Evolutionary conservation across 768 basidiomycete species (phyloP).

Genomic region (Tylopilus vinaceipallidus): DNA sequence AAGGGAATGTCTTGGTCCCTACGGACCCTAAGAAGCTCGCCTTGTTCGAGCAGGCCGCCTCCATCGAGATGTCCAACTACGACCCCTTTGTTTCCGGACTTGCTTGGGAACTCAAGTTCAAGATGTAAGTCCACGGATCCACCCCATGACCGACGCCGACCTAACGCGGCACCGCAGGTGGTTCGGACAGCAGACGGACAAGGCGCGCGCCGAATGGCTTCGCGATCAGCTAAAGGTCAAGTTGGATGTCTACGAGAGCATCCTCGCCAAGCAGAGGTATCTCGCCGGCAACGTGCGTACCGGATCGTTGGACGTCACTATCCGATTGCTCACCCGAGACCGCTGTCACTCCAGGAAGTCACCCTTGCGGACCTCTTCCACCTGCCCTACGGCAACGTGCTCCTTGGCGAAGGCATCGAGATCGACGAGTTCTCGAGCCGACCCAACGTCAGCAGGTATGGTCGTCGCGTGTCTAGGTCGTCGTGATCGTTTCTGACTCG

Average conservation of each 20-base stretch:
- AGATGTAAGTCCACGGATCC: not conserved
- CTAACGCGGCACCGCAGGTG: not conserved
- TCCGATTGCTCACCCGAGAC: not conserved
- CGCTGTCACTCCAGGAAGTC: constrained; percentile 5
- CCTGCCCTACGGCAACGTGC: constrained; percentile 15
- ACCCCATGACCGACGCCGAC: not conserved
- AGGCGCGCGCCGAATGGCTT: constrained; percentile 16
- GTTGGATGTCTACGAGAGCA: constrained; percentile 32
- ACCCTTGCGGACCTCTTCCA: constrained; percentile 24
- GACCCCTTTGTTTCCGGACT: constrained; percentile 44
- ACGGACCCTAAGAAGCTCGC: constrained; percentile 35
- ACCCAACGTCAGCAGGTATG: constrained; percentile 21
- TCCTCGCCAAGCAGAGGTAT: constrained; percentile 35
- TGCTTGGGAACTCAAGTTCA: not conserved
- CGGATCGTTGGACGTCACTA: not conserved
- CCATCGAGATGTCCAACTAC: constrained; percentile 39
- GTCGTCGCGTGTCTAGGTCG: no score
- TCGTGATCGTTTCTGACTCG: not conserved
- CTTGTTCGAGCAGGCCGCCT: constrained; percentile 35
- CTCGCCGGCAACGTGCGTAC: constrained; percentile 34
- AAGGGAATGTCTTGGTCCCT: constrained; percentile 38
- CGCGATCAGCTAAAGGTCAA: constrained; percentile 28
- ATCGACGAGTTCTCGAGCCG: constrained; percentile 16
- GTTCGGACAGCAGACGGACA: constrained; percentile 32
- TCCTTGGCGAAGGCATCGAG: constrained; percentile 3